Conservation (phyloP, 2,329 filamentous ascomycete genomes). For the Aureobasidium sp. region DNA sequence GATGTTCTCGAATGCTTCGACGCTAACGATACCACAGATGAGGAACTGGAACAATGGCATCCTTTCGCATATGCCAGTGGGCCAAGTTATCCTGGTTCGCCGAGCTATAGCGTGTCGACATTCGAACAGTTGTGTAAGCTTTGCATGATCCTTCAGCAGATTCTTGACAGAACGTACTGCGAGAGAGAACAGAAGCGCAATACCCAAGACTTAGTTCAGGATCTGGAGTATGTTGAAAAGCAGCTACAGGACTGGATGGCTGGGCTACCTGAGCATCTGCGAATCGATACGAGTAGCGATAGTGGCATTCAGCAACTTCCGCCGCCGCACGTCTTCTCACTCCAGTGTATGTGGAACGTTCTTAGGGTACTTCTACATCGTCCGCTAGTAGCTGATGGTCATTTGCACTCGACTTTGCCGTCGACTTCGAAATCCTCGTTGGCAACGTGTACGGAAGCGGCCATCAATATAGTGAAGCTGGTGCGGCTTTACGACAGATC, state of each 20-base stretch:
- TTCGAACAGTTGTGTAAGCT: conserved; percentile 39
- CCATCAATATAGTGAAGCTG: conserved; percentile 39
- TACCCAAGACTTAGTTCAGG: background rate
- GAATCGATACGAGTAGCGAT: background rate
- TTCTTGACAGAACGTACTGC: conserved; percentile 32
- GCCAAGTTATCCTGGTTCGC: conserved; percentile 29
- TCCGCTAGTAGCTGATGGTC: conserved; percentile 46
- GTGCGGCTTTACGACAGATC: conserved; percentile 40
- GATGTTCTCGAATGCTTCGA: no score
- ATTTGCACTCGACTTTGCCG: conserved; percentile 21
- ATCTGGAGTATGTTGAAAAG: background rate
- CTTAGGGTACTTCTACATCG: conserved; percentile 49
- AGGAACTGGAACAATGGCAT: conserved; percentile 49
- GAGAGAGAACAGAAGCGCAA: conserved; percentile 18
- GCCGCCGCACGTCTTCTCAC: conserved; percentile 3
- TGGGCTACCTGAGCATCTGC: background rate
- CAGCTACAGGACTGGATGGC: conserved; percentile 1
- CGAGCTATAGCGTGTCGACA: conserved; percentile 39
- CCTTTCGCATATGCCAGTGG: conserved; percentile 35
- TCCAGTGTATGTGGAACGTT: conserved; percentile 39
- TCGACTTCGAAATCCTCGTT: conserved; percentile 19
- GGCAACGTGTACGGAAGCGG: conserved; percentile 41
- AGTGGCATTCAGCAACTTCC: background rate
- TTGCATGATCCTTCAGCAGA: conserved; percentile 40
- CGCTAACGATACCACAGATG: conserved; percentile 22